Conservation (phyloP, 371 early-diverging fungal genomes). For the Mortierella sp. region DNA sequence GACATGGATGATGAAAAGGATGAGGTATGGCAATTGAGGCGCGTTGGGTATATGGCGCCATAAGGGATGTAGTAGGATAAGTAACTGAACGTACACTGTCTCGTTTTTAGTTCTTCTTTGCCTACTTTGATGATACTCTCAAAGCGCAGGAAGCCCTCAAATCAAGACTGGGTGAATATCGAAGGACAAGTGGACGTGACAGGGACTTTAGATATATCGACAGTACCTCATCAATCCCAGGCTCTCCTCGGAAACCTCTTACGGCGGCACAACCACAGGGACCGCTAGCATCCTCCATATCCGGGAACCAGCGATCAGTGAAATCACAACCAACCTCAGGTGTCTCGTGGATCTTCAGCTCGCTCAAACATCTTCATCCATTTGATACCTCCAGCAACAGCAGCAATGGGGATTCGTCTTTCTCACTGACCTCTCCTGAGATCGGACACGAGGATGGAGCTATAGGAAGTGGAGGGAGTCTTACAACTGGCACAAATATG, state of each 20-base stretch:
- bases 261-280: constrained; percentile 10
- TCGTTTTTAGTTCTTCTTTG: constrained; percentile 74
- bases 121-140: constrained; percentile 69
- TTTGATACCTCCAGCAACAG: constrained; percentile 49
- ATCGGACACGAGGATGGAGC: constrained; percentile 1
- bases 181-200: background rate
- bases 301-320: constrained; percentile 75
- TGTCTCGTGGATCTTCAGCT: constrained; percentile 62
- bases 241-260: constrained; percentile 8
- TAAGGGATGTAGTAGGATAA: too few relatives aligned
- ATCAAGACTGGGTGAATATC: constrained; percentile 46
- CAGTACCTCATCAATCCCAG: constrained; percentile 21
- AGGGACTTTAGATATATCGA: constrained; percentile 10
- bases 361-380: constrained; percentile 67
- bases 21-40: constrained; percentile 55
- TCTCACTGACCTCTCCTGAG: background rate
- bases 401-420: constrained; percentile 64
- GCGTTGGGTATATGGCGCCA: too few relatives aligned
- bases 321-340: constrained; percentile 46
- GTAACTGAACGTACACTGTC: too few relatives aligned
- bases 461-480: constrained; percentile 49
- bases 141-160: constrained; percentile 52
- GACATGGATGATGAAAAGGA: constrained; percentile 68
- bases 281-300: constrained; percentile 71
- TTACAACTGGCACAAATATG: constrained; percentile 65